Base-by-base conservation (phyloP, 164 flowering plant genomes). In the Chimonanthus praecox region DNA sequence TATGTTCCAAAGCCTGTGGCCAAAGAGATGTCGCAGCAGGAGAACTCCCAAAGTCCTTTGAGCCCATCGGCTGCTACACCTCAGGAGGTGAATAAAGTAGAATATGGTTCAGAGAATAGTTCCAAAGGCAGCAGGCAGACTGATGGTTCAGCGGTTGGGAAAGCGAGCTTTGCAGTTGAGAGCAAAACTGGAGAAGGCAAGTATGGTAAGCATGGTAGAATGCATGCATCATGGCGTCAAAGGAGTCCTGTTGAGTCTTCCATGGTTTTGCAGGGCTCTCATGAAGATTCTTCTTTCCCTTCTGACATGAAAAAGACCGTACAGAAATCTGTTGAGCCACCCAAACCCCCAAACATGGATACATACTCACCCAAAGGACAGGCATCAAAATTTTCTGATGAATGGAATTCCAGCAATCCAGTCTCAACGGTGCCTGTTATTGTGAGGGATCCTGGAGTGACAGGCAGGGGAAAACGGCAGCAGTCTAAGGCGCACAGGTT, bases 1-100 rank as follows among this genome's bases (percentile, higher is more conserved):
- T 96, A 96, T 80, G 89, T 96, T 21, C 97, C 99, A 20, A 96
- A 94, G 79, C 93, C 92, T 61, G 90, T 82, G n/a, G 98, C 91
- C 15, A 92, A 92, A 80, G 98, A 96, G 82, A 77, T 85, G 82
- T 88, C 94, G 21, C 92, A 89, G 78, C 97, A 88, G 75, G 92
- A 85, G 65, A 84, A 81, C 68, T 60, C 18, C 68, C 87, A 83
- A 43, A 86, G 71, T 15, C 75, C 67, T 45, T 71, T 58, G 9
- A 74, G 83, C 79, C 73, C 89, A 67, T 67, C 79, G 77, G 68
- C 72, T 73, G 71, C 47, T 60, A 46, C 54, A 47, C 64, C 81
- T 47, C 83, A 80, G 70, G 87, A 81, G 58, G 66, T 70, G 45
- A 71, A 50, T 64, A 79, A 68, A 67, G 64, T 47, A 54, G 81